A percentile compares a stretch with the other conserved stretches of the same genome.
Conservation (phyloP, 495 filamentous ascomycete genomes). For the Parathielavia hyrcaniae region DNA sequence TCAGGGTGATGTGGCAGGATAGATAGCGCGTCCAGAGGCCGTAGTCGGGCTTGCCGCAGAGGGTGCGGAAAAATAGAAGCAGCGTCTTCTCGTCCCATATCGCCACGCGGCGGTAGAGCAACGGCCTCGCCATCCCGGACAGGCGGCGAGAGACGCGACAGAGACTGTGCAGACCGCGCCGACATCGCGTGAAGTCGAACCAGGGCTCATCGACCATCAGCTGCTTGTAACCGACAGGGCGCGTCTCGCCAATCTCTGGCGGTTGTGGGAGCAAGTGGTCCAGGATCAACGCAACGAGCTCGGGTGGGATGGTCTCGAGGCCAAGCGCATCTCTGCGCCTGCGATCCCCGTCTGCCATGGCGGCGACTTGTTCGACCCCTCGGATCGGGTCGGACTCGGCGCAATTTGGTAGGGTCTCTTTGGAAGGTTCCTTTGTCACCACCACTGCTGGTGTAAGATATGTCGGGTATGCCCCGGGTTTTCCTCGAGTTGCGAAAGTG, state of each 20-base stretch:
- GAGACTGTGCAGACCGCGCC: conserved; percentile 26
- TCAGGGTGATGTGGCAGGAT: conserved; percentile 31
- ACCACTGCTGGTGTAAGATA: too few species aligned
- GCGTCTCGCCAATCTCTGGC: conserved; percentile 32
- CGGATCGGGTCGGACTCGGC: background rate
- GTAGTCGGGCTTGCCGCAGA: conserved; percentile 20
- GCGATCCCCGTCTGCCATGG: background rate
- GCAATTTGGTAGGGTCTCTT: too few species aligned
- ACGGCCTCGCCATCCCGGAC: conserved; percentile 22
- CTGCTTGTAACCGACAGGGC: conserved; percentile 28
- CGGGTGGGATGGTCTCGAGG: conserved; percentile 23
- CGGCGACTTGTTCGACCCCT: background rate
- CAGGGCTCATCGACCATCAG: conserved; percentile 30
- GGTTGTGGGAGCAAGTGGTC: conserved; percentile 22
- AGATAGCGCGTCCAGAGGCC: conserved; percentile 27
- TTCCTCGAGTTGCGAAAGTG: too few species aligned
- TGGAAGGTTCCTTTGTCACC: too few species aligned
- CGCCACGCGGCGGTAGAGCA: conserved; percentile 27
- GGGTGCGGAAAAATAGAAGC: conserved; percentile 29
- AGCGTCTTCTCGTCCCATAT: conserved; percentile 23
- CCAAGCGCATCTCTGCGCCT: background rate
- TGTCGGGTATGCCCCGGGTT: too few species aligned
- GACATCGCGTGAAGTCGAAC: conserved; percentile 30
- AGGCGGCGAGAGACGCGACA: conserved; percentile 24
- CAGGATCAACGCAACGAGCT: conserved; percentile 25